phyloP scores from a whole-genome alignment of 805 yeast species.

The Metschnikowia matae region DNA sequence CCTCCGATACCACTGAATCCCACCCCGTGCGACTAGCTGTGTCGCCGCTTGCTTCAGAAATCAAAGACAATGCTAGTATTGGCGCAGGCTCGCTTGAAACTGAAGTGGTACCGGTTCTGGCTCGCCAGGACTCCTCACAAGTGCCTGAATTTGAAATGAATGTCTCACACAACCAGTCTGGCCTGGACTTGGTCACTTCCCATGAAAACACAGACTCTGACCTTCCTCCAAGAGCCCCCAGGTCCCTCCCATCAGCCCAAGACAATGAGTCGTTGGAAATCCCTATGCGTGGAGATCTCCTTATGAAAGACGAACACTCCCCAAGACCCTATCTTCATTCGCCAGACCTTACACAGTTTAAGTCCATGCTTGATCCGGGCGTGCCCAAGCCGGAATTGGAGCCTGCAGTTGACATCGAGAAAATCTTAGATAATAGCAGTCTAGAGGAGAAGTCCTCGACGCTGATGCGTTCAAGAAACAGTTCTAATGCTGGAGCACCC shows the following conservation, averaged over 20 bases:
- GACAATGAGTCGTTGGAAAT: slow-evolving; percentile 10
- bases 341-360: slow-evolving; percentile 16
- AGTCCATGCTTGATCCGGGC: slow-evolving; percentile 19
- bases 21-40: background rate
- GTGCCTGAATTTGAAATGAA: background rate
- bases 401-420: slow-evolving; percentile 16
- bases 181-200: background rate
- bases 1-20: background rate
- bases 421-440: slow-evolving; percentile 14
- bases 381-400: slow-evolving; percentile 9
- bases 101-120: background rate
- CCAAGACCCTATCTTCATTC: slow-evolving; percentile 13
- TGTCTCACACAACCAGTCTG: background rate
- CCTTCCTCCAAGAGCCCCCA: background rate
- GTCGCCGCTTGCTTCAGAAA: background rate
- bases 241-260: background rate
- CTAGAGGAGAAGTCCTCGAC: slow-evolving; percentile 5
- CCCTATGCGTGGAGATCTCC: slow-evolving; percentile 14
- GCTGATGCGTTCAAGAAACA: slow-evolving; percentile 7
- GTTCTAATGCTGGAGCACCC: background rate
- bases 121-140: background rate
- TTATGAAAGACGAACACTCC: slow-evolving; percentile 1
- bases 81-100: background rate
- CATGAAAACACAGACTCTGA: background rate
- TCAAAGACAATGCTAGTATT: background rate